Conservation (phyloP, 2,329 filamentous ascomycete species). For the Colletotrichum graminicola region DNA sequence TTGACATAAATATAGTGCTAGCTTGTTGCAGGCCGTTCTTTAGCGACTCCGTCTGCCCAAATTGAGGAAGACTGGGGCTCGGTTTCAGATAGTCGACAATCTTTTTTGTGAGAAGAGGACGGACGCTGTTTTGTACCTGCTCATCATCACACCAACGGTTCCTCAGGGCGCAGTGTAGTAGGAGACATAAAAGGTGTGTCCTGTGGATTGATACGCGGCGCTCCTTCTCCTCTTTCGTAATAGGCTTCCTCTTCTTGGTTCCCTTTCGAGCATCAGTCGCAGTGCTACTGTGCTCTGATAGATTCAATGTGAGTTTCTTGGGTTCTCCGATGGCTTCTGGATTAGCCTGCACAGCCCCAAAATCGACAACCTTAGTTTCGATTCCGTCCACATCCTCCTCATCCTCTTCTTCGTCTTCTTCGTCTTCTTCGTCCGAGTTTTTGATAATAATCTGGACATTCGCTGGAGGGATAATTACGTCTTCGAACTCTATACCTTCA, state of each 20-base stretch:
- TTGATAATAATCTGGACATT: constrained; percentile 65
- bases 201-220: constrained; percentile 84
- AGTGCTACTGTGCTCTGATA: constrained; percentile 60
- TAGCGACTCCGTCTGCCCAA: constrained; percentile 80
- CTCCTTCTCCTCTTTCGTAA: constrained; percentile 66
- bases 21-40: constrained; percentile 82
- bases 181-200: constrained; percentile 83
- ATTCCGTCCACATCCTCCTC: constrained; percentile 58
- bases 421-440: constrained; percentile 60
- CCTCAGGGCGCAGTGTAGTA: constrained; percentile 80
- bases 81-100: constrained; percentile 77
- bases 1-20: constrained; percentile 74
- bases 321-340: constrained; percentile 45
- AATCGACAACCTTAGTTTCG: constrained; percentile 63
- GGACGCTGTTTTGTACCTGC: constrained; percentile 75
- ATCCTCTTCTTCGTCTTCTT: constrained; percentile 50
- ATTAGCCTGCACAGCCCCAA: constrained; percentile 50
- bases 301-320: constrained; percentile 63
- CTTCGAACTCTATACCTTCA: constrained; percentile 62
- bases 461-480: constrained; percentile 61
- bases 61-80: constrained; percentile 75
- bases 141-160: constrained; percentile 92
- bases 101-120: constrained; percentile 74
- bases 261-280: constrained; percentile 48
- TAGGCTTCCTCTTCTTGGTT: constrained; percentile 62